phyloP scores from a whole-genome alignment of 768 basidiomycete species.

The Leccinum longicurvipes region DNA sequence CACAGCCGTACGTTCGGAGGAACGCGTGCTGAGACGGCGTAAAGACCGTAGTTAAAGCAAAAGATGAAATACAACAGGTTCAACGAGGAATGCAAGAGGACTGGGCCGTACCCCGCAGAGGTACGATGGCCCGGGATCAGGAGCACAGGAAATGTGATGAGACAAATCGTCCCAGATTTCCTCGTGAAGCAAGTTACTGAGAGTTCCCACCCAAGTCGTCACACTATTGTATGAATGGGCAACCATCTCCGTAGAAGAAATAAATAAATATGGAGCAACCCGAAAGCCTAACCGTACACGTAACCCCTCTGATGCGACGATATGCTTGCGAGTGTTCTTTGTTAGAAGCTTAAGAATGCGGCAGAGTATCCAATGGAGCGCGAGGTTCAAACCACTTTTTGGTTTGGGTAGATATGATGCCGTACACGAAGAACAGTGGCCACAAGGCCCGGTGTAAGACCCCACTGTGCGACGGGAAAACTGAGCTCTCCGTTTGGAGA shows the following conservation, averaged over 20 bases:
- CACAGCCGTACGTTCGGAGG: neutral
- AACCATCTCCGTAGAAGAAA: neutral
- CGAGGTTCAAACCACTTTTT: neutral
- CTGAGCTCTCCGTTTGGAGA: constrained; percentile 35
- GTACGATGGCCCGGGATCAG: neutral
- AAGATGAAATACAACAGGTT: too few species aligned
- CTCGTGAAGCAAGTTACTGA: neutral
- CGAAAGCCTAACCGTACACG: neutral
- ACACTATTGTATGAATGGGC: neutral
- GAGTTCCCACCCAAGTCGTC: neutral
- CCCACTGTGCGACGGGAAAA: constrained; percentile 9
- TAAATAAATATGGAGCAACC: neutral
- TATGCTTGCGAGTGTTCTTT: neutral
- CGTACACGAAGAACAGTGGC: constrained; percentile 20
- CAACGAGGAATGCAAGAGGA: neutral
- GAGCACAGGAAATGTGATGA: neutral
- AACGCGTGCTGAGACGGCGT: neutral
- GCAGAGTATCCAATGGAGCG: neutral
- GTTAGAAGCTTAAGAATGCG: neutral
- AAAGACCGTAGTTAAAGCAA: neutral
- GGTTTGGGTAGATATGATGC: neutral
- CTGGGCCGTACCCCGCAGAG: neutral
- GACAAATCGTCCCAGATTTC: neutral
- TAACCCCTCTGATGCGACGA: neutral
- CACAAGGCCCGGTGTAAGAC: constrained; percentile 16